Conservation (phyloP, 345 rosid species). For the Arabidopsis arenosa region DNA sequence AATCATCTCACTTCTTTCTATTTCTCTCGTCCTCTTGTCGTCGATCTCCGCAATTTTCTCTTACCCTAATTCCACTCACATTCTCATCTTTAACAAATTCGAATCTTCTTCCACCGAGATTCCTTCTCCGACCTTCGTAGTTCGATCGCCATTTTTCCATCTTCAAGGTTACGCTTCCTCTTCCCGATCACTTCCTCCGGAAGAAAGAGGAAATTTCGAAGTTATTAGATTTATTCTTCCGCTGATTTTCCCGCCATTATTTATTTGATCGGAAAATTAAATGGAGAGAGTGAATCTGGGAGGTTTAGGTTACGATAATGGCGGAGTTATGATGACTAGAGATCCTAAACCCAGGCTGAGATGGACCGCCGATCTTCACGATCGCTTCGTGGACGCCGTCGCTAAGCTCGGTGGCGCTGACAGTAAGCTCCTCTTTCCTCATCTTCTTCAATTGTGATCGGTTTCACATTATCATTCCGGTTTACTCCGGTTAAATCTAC, state of each 20-base stretch:
- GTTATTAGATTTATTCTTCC: neutral
- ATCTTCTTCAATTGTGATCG: conserved; percentile 8
- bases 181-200: neutral
- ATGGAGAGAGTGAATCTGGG: conserved; percentile 59
- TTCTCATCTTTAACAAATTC: conserved; percentile 7
- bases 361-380: conserved; percentile 54
- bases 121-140: neutral
- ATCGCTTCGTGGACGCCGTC: conserved; percentile 55
- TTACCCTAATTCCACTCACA: conserved; percentile 12
- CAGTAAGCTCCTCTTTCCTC: conserved; percentile 38
- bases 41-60: neutral
- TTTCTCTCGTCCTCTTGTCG: conserved; percentile 13
- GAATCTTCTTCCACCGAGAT: neutral
- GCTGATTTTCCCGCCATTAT: conserved; percentile 41
- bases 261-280: neutral
- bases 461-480: conserved; percentile 27
- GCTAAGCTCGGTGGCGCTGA: conserved; percentile 60
- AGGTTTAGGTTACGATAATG: conserved; percentile 51
- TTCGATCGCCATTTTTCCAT: neutral
- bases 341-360: conserved; percentile 75
- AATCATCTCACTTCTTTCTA: neutral
- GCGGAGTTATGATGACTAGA: conserved; percentile 79
- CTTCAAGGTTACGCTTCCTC: conserved; percentile 2
- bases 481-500: conserved; percentile 7
- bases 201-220: conserved; percentile 3